Evolutionary conservation across 2,329 filamentous ascomycete species (phyloP).

Genomic region (Elsinoe necatrix): DNA sequence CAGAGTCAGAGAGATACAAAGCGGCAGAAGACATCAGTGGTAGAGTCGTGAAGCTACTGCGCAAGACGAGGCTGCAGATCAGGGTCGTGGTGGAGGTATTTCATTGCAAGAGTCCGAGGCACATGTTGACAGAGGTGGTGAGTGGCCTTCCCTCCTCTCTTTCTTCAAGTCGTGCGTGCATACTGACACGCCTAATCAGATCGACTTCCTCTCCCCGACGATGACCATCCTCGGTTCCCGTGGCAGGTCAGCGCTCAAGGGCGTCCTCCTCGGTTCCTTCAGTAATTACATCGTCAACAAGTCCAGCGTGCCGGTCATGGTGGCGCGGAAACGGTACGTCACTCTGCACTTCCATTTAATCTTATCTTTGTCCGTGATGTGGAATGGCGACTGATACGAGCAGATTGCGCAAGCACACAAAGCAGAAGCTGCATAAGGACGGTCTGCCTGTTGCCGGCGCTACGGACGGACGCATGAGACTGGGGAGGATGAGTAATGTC

Average conservation of each 20-base stretch:
- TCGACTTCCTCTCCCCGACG: constrained; percentile 84
- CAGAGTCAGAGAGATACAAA: constrained; percentile 70
- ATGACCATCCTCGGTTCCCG: constrained; percentile 88
- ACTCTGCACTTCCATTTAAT: not conserved
- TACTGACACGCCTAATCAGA: constrained; percentile 37
- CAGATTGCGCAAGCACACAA: constrained; percentile 19
- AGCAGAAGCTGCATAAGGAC: constrained; percentile 19
- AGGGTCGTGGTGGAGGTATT: constrained; percentile 91
- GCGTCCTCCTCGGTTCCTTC: constrained; percentile 90
- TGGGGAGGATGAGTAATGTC: constrained; percentile 20
- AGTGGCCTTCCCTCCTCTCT: constrained; percentile 27
- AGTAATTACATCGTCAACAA: constrained; percentile 97
- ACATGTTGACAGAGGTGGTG: constrained; percentile 86
- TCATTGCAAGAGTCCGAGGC: constrained; percentile 95
- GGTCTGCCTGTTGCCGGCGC: constrained; percentile 18
- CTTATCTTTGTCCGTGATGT: not conserved
- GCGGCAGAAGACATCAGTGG: constrained; percentile 80
- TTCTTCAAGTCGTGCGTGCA: constrained; percentile 14
- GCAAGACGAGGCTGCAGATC: constrained; percentile 88
- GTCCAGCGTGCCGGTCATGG: constrained; percentile 95
- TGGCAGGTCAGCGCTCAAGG: constrained; percentile 85
- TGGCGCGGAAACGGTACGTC: constrained; percentile 60
- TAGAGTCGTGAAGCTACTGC: constrained; percentile 71
- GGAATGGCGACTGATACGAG: not conserved
- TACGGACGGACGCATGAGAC: constrained; percentile 19